Conservation (phyloP, 176 grass and related monocot species). For the Hordeum marinum region DNA sequence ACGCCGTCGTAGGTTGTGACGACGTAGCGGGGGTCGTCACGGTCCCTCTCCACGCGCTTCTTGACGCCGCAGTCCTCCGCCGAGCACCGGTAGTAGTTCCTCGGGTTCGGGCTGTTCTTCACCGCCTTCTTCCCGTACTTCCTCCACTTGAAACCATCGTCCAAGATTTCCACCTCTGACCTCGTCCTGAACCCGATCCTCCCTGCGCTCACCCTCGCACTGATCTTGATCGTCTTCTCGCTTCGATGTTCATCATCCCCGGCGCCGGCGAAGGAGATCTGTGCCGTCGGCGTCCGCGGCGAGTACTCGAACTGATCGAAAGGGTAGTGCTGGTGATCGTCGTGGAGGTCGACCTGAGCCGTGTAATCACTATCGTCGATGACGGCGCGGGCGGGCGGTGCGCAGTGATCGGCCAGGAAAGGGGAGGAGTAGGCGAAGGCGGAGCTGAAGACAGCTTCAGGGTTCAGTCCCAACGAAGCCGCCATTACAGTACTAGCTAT, state of each 20-base stretch:
- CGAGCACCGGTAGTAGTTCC: slow-evolving; percentile 70
- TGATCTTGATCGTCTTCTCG: not conserved
- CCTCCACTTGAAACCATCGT: slow-evolving; percentile 97
- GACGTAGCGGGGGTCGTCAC: slow-evolving; percentile 46
- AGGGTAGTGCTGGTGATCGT: not conserved
- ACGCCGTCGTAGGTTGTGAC: slow-evolving; percentile 68
- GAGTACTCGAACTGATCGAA: slow-evolving; percentile 11
- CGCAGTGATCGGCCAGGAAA: slow-evolving; percentile 20
- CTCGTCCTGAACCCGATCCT: slow-evolving; percentile 81
- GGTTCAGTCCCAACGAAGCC: slow-evolving; percentile 43
- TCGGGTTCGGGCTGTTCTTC: slow-evolving; percentile 90
- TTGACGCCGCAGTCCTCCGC: slow-evolving; percentile 52
- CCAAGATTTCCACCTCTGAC: slow-evolving; percentile 73
- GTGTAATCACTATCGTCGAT: not conserved
- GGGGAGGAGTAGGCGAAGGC: not conserved
- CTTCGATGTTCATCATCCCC: not conserved
- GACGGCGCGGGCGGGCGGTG: not conserved
- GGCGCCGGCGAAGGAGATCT: not conserved
- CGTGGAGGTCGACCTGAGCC: not conserved
- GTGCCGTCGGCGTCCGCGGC: not conserved
- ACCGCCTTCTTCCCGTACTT: slow-evolving; percentile 94
- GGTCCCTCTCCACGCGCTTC: slow-evolving; percentile 63
- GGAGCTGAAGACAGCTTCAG: slow-evolving; percentile 29
- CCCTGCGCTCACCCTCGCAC: not conserved
- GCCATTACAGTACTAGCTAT: slow-evolving; percentile 22